A percentile compares a stretch with the other conserved stretches of the same genome.
Conservation (phyloP, 306 rosid species). For the Lathyrus aphaca region DNA sequence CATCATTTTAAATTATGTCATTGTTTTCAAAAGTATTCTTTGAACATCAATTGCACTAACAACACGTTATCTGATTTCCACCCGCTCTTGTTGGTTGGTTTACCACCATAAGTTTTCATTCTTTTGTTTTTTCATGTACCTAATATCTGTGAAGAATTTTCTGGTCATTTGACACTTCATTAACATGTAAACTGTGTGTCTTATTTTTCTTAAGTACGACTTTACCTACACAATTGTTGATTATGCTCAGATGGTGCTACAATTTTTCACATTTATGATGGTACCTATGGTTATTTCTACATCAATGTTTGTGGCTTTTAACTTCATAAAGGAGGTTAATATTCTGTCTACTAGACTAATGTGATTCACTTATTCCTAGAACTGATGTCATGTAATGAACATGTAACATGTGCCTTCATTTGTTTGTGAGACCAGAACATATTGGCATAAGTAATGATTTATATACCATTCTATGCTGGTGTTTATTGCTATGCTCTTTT, state of each 20-base stretch:
- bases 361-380: constrained; percentile 30
- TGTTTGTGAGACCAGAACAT: constrained; percentile 23
- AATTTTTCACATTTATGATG: constrained; percentile 4
- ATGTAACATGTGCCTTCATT: constrained; percentile 10
- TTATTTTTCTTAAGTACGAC: constrained; percentile 18
- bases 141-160: constrained; percentile 20
- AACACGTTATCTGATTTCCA: constrained; percentile 11
- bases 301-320: constrained; percentile 21
- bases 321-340: constrained; percentile 17
- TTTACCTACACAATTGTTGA: constrained; percentile 2
- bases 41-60: constrained; percentile 21
- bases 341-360: constrained; percentile 8
- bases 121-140: constrained; percentile 17
- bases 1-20: constrained; percentile 18
- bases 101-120: constrained; percentile 20
- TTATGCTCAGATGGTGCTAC: constrained; percentile 16
- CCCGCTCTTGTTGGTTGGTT: constrained; percentile 1
- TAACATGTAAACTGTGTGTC: constrained; percentile 15
- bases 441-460: constrained; percentile 17
- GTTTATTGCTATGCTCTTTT: constrained; percentile 34
- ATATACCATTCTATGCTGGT: constrained; percentile 30
- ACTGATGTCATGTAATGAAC: constrained; percentile 24
- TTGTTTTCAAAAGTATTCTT: constrained; percentile 9
- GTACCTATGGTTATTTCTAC: constrained; percentile 9
- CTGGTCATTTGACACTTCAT: constrained; percentile 35